phyloP scores from a whole-genome alignment of 2,329 filamentous ascomycete genomes.

The Zymoseptoria crescenta region DNA sequence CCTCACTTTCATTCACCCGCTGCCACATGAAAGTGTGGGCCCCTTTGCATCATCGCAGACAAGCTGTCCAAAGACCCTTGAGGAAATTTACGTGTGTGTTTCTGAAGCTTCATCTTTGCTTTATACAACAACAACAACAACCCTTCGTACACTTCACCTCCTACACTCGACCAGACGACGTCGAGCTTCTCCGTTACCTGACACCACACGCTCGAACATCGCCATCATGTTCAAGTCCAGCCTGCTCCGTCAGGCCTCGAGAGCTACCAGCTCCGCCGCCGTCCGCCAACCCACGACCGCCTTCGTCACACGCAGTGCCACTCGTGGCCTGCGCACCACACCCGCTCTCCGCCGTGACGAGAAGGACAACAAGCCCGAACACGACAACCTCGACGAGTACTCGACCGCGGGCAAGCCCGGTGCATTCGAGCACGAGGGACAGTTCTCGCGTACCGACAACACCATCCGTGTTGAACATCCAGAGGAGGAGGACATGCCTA shows the following conservation, averaged over 20 bases:
- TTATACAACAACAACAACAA: not conserved
- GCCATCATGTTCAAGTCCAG: slow-evolving; percentile 27
- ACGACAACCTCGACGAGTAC: slow-evolving; percentile 25
- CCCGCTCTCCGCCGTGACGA: slow-evolving; percentile 16
- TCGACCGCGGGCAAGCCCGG: slow-evolving; percentile 29
- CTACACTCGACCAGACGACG: not conserved
- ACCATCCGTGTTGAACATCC: slow-evolving; percentile 73
- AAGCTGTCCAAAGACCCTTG: not conserved
- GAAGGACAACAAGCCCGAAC: slow-evolving; percentile 22
- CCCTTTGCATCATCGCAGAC: not conserved
- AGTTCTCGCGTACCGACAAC: slow-evolving; percentile 72
- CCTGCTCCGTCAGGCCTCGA: slow-evolving; percentile 27
- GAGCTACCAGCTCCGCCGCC: slow-evolving; percentile 24
- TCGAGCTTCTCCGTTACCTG: not conserved
- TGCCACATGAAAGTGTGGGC: not conserved
- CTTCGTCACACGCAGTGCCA: slow-evolving; percentile 15
- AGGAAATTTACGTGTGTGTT: not conserved
- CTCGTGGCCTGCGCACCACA: slow-evolving; percentile 17
- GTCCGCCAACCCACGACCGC: slow-evolving; percentile 18
- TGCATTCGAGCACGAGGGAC: slow-evolving; percentile 48
- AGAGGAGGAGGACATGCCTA: slow-evolving; percentile 67
- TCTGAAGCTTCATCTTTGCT: not conserved
- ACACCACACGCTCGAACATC: not conserved
- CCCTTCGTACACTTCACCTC: not conserved
- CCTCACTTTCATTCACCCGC: not conserved